Evolutionary conservation across 2,329 filamentous ascomycete genomes (phyloP).

Genomic region (Neofusicoccum parvum): DNA sequence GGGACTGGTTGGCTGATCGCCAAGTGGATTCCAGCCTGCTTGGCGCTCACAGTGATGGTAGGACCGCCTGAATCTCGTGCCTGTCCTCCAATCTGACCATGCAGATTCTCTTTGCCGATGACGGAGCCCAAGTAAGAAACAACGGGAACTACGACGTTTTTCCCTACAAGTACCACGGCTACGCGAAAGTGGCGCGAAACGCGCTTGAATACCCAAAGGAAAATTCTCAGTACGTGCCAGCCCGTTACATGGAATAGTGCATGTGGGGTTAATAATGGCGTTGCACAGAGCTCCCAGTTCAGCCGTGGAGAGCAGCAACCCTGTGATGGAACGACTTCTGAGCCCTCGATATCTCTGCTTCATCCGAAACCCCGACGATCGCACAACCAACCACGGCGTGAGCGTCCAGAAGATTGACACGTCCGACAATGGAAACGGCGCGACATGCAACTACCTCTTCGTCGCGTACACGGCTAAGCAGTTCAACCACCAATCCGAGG

Average conservation of each 20-base stretch:
- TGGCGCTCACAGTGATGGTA: conserved; percentile 31
- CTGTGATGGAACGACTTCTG: conserved; percentile 31
- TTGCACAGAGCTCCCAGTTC: neutral
- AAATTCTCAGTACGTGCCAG: neutral
- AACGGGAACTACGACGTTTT: conserved; percentile 32
- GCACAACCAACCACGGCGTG: neutral
- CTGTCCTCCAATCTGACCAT: neutral
- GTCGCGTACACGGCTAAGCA: conserved; percentile 47
- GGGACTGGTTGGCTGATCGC: conserved; percentile 28
- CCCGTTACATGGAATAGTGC: too few relatives aligned
- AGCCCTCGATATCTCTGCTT: conserved; percentile 35
- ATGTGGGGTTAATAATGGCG: too few relatives aligned
- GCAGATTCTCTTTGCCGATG: conserved; percentile 5
- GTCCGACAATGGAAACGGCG: neutral
- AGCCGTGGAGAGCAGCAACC: conserved; percentile 26
- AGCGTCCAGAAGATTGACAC: neutral
- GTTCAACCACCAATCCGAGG: conserved; percentile 32
- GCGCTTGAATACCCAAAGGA: conserved; percentile 25
- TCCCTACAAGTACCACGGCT: conserved; percentile 34
- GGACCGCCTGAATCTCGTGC: neutral
- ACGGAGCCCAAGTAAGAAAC: conserved; percentile 27
- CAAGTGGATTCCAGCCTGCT: conserved; percentile 34
- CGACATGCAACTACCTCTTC: conserved; percentile 38
- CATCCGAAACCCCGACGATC: conserved; percentile 21
- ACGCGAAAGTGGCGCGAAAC: conserved; percentile 36